Percentiles rank a stretch among this genome's conserved stretches.
Evolutionary conservation across 176 grass and related monocot species (phyloP).

Genomic region (Poa annua): DNA sequence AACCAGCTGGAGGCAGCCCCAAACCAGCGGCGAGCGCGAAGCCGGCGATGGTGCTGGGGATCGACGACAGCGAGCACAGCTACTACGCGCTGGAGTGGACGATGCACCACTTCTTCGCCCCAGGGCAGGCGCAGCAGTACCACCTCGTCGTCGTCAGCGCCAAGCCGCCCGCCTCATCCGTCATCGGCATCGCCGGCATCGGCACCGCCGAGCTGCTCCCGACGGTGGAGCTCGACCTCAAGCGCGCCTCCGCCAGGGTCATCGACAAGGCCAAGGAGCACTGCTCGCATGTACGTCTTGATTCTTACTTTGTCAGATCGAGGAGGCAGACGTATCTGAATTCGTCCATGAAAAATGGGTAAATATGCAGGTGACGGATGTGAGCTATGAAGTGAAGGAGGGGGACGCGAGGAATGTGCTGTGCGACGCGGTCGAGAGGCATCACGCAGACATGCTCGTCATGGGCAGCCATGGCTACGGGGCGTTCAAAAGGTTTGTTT

Average conservation of each 20-base stretch:
- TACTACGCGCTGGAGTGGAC: constrained; percentile 81
- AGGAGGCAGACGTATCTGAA: not conserved
- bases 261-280: constrained; percentile 73
- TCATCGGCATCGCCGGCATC: constrained; percentile 68
- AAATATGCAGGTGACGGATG: constrained; percentile 48
- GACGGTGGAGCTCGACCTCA: constrained; percentile 63
- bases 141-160: constrained; percentile 61
- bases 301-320: not conserved
- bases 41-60: constrained; percentile 72
- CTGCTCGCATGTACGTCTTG: constrained; percentile 42
- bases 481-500: constrained; percentile 61
- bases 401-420: constrained; percentile 75
- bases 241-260: constrained; percentile 42
- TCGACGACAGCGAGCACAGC: constrained; percentile 91
- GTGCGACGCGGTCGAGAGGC: constrained; percentile 77
- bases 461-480: constrained; percentile 88
- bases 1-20: not conserved
- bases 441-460: constrained; percentile 73
- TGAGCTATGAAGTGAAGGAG: constrained; percentile 56
- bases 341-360: too few relatives aligned
- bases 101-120: constrained; percentile 71
- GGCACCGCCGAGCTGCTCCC: constrained; percentile 64
- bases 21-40: constrained; percentile 41
- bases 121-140: constrained; percentile 32
- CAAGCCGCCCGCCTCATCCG: constrained; percentile 58